phyloP scores from a whole-genome alignment of 345 rosid species.

The Pistacia atlantica region DNA sequence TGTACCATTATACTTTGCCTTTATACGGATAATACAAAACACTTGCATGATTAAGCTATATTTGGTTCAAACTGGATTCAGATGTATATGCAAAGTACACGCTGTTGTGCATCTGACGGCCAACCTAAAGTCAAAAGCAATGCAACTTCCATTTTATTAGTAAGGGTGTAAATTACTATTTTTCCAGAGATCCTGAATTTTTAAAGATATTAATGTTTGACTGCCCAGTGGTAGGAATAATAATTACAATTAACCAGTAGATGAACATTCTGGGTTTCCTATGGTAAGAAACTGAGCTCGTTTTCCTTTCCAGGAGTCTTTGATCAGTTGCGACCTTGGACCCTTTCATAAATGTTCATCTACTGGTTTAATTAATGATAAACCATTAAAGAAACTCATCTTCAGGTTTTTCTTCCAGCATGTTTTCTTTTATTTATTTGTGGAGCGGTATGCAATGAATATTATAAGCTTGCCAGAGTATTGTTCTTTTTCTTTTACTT shows the following conservation, averaged over 20 bases:
- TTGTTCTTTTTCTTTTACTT: neutral
- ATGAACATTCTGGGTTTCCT: neutral
- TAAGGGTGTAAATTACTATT: neutral
- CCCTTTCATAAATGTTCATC: no score
- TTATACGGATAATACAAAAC: neutral
- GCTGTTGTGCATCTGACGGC: neutral
- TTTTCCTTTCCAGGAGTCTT: no score
- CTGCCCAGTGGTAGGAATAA: neutral
- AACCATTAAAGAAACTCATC: no score
- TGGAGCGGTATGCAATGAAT: neutral
- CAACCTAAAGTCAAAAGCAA: neutral
- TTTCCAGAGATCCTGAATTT: neutral
- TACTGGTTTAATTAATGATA: no score
- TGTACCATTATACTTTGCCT: neutral
- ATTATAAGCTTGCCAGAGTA: conserved; percentile 7
- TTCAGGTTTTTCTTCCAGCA: neutral
- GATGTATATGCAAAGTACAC: neutral
- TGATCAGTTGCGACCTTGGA: no score
- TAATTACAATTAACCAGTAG: neutral
- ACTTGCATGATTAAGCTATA: neutral
- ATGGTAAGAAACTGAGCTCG: neutral
- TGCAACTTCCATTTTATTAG: neutral
- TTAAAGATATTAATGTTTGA: neutral
- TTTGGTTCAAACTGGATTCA: neutral
- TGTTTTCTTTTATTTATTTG: neutral